A percentile compares a stretch with the other conserved stretches of the same genome.
Conservation (phyloP, 2,329 filamentous ascomycete species). For the Dendryphion nanum region DNA sequence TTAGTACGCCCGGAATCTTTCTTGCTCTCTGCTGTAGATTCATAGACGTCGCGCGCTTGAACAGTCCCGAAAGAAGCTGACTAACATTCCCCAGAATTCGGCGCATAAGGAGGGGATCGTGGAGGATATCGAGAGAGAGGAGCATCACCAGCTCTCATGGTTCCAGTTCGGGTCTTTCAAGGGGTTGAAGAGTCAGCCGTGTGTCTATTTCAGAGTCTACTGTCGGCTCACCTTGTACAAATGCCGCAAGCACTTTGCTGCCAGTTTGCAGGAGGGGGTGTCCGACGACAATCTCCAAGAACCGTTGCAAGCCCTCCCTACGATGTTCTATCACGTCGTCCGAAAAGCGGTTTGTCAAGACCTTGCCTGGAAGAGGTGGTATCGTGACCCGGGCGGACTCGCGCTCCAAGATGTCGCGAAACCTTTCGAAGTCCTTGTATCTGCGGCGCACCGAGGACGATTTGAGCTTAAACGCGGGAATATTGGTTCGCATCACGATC, state of each 20-base stretch:
- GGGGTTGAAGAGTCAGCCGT: neutral
- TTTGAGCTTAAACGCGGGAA: constrained; percentile 96
- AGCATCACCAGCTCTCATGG: constrained; percentile 46
- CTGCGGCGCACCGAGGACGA: constrained; percentile 80
- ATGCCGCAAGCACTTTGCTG: constrained; percentile 92
- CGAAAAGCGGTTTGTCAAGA: constrained; percentile 96
- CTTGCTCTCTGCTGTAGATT: no score
- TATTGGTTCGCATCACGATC: constrained; percentile 96
- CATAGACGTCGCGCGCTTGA: no score
- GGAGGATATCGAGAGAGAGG: no score
- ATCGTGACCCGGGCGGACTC: constrained; percentile 94
- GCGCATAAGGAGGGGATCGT: no score
- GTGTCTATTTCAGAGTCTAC: neutral
- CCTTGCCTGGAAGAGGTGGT: constrained; percentile 91
- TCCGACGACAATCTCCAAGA: constrained; percentile 94
- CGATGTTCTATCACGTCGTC: constrained; percentile 98
- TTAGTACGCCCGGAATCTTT: no score
- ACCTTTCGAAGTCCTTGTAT: constrained; percentile 98
- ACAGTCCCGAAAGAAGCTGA: no score
- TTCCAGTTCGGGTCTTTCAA: constrained; percentile 80
- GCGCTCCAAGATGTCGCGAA: constrained; percentile 95
- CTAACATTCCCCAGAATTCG: no score
- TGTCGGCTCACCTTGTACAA: constrained; percentile 78
- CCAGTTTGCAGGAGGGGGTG: constrained; percentile 96
- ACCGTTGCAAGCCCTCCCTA: constrained; percentile 86